These are phyloP conservation scores for Papiliotrema fonsecae DNA, from an alignment of 1,284 basidiomycete species.

Conservation along the genomic window DNA sequence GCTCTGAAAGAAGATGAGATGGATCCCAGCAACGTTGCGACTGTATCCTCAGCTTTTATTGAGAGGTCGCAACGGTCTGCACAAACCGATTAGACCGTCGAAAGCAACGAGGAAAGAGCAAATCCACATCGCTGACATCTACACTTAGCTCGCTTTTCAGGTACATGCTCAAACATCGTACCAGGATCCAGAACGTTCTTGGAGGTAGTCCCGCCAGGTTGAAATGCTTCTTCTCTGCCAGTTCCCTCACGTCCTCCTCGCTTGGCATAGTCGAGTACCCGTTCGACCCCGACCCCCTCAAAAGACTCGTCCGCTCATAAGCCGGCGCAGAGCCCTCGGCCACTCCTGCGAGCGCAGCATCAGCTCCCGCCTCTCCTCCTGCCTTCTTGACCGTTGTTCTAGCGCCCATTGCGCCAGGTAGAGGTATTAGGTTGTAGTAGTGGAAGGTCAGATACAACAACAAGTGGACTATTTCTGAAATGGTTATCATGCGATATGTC, in stretches of 20 bases:
- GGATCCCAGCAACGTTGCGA: slow-evolving; percentile 56
- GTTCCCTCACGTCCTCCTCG: background rate
- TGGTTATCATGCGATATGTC: too few species aligned
- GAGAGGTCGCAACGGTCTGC: slow-evolving; percentile 56
- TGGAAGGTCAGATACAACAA: too few species aligned
- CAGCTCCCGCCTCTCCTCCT: background rate
- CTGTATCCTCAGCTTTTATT: slow-evolving; percentile 16
- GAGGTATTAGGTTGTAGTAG: too few species aligned
- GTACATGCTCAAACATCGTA: slow-evolving; percentile 7
- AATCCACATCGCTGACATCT: slow-evolving; percentile 21
- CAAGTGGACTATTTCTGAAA: too few species aligned
- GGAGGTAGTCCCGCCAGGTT: slow-evolving; percentile 25
- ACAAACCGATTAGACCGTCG: slow-evolving; percentile 56
- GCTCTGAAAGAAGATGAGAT: slow-evolving; percentile 45
- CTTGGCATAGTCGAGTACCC: background rate
- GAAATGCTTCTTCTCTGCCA: slow-evolving; percentile 7
- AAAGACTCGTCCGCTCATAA: background rate
- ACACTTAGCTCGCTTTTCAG: background rate
- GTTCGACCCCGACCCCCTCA: background rate
- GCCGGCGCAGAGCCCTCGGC: background rate
- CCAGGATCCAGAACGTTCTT: slow-evolving; percentile 25
- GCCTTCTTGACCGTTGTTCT: background rate
- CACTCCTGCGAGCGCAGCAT: background rate
- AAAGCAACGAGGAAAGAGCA: slow-evolving; percentile 64
- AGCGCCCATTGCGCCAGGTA: too few species aligned